A percentile compares a stretch with the other conserved stretches of the same genome.
phyloP scores from a whole-genome alignment of 108 stramenopile species.

The Cylindrotheca closterium region DNA sequence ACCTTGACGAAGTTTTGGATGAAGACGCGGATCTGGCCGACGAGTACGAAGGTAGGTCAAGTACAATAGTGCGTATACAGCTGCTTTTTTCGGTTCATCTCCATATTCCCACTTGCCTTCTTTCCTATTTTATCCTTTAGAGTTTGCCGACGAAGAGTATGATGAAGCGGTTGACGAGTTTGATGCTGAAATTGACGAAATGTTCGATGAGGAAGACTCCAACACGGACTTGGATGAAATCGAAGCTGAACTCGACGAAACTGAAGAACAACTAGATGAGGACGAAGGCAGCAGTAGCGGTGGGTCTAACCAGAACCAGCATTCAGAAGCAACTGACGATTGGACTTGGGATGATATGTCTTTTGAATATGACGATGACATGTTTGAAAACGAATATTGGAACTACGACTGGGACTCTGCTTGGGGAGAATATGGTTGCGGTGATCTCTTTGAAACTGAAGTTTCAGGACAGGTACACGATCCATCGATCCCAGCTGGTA shows the following conservation, averaged over 20 bases:
- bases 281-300: constrained; percentile 8
- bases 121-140: not conserved
- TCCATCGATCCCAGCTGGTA: constrained; percentile 22
- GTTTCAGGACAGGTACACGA: constrained; percentile 8
- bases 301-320: constrained; percentile 7
- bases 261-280: constrained; percentile 12
- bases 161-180: constrained; percentile 5
- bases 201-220: constrained; percentile 14
- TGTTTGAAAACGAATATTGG: constrained; percentile 43
- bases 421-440: constrained; percentile 52
- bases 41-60: constrained; percentile 18
- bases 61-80: too few relatives aligned
- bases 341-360: constrained; percentile 38
- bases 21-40: constrained; percentile 19
- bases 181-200: constrained; percentile 11
- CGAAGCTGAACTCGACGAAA: constrained; percentile 16
- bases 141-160: not conserved
- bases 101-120: too few relatives aligned
- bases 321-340: not conserved
- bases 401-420: constrained; percentile 42
- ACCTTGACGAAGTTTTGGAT: constrained; percentile 7
- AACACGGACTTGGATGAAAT: constrained; percentile 14
- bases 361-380: constrained; percentile 34
- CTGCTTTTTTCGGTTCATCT: too few relatives aligned
- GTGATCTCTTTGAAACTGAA: constrained; percentile 49